Base-by-base conservation (phyloP, 2,329 filamentous ascomycete genomes). In the Xylaria sp. region DNA sequence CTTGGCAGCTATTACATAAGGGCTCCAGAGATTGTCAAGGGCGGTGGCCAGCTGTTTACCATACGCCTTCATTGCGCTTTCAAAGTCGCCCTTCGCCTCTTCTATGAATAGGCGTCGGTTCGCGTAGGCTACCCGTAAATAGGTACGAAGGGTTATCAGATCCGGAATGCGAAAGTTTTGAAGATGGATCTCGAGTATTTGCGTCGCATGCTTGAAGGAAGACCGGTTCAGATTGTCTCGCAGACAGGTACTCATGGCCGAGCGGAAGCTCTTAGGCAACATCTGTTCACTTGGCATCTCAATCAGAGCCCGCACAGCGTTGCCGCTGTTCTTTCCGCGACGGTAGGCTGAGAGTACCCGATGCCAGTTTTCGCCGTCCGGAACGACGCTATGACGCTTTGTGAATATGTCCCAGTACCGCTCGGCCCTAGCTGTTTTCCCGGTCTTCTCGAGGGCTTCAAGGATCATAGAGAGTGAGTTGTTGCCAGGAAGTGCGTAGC, bases 331-430 rank as follows among this genome's bases (percentile, higher is more conserved):
- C 54, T 88, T 87, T 39, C 83, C 84, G 29, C 81, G 70, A 47
- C 85, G 83, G 34, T 94, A 79, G 39, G 90, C 71, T 48, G 84
- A 81, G 16, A 97, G 77, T 64, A 91, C 86, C 59, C 79, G 76
- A 60, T 85, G 78, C 73, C 87, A 89, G 67, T 91, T 92, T 59
- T 86, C 80, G 7, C 76, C 65, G 68, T 97, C 92, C 0, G 93
- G 92, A 2, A 76, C 68, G 54, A 97, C 73, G n/a, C 74, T 73
- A 68, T 85, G 80, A 11, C 78, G 72, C 1, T 77, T 69, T 6
- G 87, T 89, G 52, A 97, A 75, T 5, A 87, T 68, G 17, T 87
- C 76, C 92, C 92, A 97, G 72, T 97, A 97, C 26, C 79, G 79
- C 48, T 81, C 73, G n/a, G 85, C 89, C n/a, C 82, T 72, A 13